Evolutionary conservation across 2,329 filamentous ascomycete species (phyloP).

Genomic region (Ophiostoma populinum): DNA sequence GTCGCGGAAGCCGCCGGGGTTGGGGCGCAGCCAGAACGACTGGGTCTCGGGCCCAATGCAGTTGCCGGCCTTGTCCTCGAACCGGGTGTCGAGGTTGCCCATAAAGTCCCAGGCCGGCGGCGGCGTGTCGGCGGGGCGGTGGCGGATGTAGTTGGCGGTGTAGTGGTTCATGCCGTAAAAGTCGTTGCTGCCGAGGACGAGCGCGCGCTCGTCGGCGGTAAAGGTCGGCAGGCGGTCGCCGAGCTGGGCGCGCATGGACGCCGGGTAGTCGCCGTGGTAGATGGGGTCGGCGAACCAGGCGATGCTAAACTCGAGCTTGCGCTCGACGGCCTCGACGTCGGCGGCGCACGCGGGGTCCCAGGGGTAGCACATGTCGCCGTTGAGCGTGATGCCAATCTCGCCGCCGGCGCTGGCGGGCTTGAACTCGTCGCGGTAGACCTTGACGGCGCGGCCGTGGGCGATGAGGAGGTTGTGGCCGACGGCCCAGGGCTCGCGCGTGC

Average conservation of each 20-base stretch:
- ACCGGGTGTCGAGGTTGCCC: constrained; percentile 58
- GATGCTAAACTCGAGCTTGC: constrained; percentile 77
- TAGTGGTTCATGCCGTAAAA: constrained; percentile 96
- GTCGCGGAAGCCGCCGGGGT: constrained; percentile 59
- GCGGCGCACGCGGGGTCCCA: constrained; percentile 62
- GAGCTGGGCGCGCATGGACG: constrained; percentile 66
- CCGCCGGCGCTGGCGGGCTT: constrained; percentile 48
- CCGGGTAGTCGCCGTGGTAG: constrained; percentile 71
- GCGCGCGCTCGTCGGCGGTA: constrained; percentile 50
- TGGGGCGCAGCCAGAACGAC: constrained; percentile 63
- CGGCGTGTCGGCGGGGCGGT: constrained; percentile 43
- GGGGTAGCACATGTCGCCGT: constrained; percentile 68
- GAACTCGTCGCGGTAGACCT: constrained; percentile 69
- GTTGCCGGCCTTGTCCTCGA: constrained; percentile 54
- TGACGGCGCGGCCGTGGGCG: constrained; percentile 65
- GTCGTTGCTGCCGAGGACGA: constrained; percentile 78
- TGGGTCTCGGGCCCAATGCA: constrained; percentile 70
- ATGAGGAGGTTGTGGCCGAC: constrained; percentile 67
- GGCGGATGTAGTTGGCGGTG: constrained; percentile 72
- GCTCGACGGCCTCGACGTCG: constrained; percentile 59
- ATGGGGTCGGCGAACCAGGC: constrained; percentile 80
- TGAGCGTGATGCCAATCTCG: constrained; percentile 75
- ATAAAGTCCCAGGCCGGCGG: constrained; percentile 49
- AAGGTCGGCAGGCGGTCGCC: constrained; percentile 61
- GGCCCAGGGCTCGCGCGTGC: constrained; percentile 62